Evolutionary conservation across 805 yeast species (phyloP).

Genomic region (Middelhovenomyces tepae): DNA sequence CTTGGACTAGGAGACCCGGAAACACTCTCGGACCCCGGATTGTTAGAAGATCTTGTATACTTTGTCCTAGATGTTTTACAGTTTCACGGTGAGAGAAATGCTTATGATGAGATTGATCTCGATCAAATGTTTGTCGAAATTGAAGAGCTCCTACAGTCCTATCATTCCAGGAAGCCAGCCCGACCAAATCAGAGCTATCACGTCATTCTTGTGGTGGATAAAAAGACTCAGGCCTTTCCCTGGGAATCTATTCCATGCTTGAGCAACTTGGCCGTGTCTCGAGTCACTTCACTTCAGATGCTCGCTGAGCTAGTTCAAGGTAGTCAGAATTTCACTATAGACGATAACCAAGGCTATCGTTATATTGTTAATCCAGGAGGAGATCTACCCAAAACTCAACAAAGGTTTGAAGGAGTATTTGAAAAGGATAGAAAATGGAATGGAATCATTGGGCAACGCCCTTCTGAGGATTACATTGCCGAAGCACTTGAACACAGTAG

Average conservation of each 20-base stretch:
- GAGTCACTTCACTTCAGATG: constrained; percentile 60
- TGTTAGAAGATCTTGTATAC: constrained; percentile 55
- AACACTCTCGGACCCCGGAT: constrained; percentile 27
- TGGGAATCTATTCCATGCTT: constrained; percentile 78
- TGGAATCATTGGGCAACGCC: constrained; percentile 47
- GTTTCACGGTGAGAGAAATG: constrained; percentile 56
- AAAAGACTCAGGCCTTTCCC: constrained; percentile 61
- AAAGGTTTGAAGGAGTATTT: constrained; percentile 39
- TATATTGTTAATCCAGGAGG: constrained; percentile 76
- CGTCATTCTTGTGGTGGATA: constrained; percentile 60
- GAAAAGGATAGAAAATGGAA: constrained; percentile 34
- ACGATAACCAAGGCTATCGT: constrained; percentile 23
- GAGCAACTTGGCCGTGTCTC: constrained; percentile 46
- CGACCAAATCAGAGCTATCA: constrained; percentile 33
- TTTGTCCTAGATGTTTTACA: constrained; percentile 52
- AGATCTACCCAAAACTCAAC: constrained; percentile 64
- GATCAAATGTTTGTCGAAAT: constrained; percentile 46
- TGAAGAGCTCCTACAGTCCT: constrained; percentile 37
- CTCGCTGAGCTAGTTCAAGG: constrained; percentile 32
- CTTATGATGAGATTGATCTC: constrained; percentile 57
- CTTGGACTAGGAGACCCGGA: constrained; percentile 37
- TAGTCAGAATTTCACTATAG: constrained; percentile 7
- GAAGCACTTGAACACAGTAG: constrained; percentile 35
- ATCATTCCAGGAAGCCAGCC: constrained; percentile 11
- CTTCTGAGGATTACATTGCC: constrained; percentile 47